Conservation (phyloP, 805 yeast genomes). For the Wickerhamomyces strasburgensis region DNA sequence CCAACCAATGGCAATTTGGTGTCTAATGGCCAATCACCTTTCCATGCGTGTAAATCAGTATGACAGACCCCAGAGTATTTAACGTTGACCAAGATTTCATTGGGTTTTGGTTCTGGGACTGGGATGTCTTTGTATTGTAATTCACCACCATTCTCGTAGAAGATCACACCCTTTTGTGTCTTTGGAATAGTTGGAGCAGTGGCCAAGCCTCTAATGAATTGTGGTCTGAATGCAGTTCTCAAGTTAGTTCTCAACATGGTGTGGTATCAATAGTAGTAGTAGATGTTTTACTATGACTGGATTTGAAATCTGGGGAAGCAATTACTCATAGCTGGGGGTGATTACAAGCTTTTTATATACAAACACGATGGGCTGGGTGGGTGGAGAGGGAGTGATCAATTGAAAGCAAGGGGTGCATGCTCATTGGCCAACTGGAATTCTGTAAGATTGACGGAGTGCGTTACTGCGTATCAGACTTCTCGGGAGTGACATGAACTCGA, state of each 20-base stretch:
- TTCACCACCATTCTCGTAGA: constrained; percentile 47
- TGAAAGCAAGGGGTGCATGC: too few species aligned
- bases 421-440: too few species aligned
- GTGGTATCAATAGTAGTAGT: too few species aligned
- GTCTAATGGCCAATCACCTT: constrained; percentile 40
- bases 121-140: constrained; percentile 48
- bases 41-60: constrained; percentile 65
- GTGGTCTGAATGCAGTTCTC: constrained; percentile 19
- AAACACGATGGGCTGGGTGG: too few species aligned
- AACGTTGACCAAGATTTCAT: constrained; percentile 59
- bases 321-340: too few species aligned
- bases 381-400: too few species aligned
- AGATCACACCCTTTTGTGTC: constrained; percentile 48
- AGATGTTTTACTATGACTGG: too few species aligned
- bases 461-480: too few species aligned
- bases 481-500: too few species aligned
- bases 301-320: too few species aligned
- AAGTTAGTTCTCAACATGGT: constrained; percentile 23
- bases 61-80: constrained; percentile 74
- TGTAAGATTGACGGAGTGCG: too few species aligned
- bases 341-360: too few species aligned
- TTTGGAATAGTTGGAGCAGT: constrained; percentile 37
- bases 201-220: constrained; percentile 23
- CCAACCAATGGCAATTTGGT: constrained; percentile 60
- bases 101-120: constrained; percentile 58